phyloP scores from a whole-genome alignment of 176 grass and related monocot species.

The Carex parvula region DNA sequence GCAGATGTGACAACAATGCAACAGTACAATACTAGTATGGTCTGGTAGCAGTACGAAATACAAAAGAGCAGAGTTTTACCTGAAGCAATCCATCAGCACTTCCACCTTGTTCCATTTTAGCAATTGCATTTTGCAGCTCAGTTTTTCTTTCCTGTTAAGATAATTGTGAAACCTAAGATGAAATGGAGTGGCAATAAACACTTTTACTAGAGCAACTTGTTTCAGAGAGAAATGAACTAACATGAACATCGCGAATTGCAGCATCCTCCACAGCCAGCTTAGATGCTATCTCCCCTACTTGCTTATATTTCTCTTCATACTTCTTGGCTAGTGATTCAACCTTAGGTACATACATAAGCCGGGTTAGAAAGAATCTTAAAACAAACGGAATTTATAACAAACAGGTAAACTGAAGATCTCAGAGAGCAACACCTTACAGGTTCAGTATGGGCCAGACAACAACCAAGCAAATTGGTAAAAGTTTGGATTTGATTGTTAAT shows the following conservation, averaged over 20 bases:
- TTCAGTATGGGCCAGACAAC: too few relatives aligned
- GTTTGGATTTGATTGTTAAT: too few relatives aligned
- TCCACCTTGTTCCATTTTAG: conserved; percentile 99
- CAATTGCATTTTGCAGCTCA: conserved; percentile 79
- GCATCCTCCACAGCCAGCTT: conserved; percentile 83
- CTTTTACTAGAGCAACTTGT: neutral
- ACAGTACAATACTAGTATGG: neutral
- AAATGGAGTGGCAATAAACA: neutral
- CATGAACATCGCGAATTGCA: conserved; percentile 85
- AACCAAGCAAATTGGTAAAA: too few relatives aligned
- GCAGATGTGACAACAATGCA: neutral
- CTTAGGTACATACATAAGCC: conserved; percentile 29
- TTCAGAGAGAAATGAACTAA: conserved; percentile 30
- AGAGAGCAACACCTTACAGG: too few relatives aligned
- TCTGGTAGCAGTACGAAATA: neutral
- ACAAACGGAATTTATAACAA: neutral
- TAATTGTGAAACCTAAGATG: conserved; percentile 20
- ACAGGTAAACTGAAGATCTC: too few relatives aligned
- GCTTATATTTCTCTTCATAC: conserved; percentile 99
- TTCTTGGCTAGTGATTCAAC: conserved; percentile 90
- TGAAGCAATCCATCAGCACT: conserved; percentile 98
- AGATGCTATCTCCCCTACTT: conserved; percentile 90
- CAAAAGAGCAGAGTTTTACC: conserved; percentile 37
- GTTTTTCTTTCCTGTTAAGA: conserved; percentile 82
- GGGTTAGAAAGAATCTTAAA: neutral